Evolutionary conservation across 2,329 filamentous ascomycete genomes (phyloP).

Genomic region (Microcera coccophila): DNA sequence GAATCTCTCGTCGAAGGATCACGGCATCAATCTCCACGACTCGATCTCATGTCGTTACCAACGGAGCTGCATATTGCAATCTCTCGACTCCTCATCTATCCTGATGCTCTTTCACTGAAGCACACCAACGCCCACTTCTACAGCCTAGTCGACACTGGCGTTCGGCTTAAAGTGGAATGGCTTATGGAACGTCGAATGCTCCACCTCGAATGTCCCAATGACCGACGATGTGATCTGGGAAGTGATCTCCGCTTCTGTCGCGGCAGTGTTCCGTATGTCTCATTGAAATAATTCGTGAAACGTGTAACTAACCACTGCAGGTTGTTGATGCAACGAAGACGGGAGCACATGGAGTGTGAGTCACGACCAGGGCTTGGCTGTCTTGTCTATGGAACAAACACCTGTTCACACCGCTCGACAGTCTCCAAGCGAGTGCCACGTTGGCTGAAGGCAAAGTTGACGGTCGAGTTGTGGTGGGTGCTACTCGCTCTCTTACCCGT

Average conservation of each 20-base stretch:
- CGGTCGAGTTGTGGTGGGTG: slow-evolving; percentile 49
- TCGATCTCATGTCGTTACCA: slow-evolving; percentile 49
- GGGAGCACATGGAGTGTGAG: slow-evolving; percentile 60
- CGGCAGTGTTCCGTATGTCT: slow-evolving; percentile 54
- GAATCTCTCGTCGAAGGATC: background rate
- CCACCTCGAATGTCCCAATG: slow-evolving; percentile 63
- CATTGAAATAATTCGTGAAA: too few relatives aligned
- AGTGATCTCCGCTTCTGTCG: slow-evolving; percentile 59
- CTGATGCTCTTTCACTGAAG: slow-evolving; percentile 67
- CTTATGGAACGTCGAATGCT: slow-evolving; percentile 59
- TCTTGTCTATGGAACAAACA: slow-evolving; percentile 48
- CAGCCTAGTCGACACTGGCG: slow-evolving; percentile 59
- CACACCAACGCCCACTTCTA: slow-evolving; percentile 63
- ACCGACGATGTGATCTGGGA: slow-evolving; percentile 53
- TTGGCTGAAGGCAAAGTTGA: slow-evolving; percentile 44
- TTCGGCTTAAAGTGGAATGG: slow-evolving; percentile 65
- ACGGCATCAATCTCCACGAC: background rate
- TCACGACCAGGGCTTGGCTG: slow-evolving; percentile 54
- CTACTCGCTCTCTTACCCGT: slow-evolving; percentile 41
- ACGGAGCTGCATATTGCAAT: slow-evolving; percentile 66
- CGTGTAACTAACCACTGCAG: slow-evolving; percentile 29
- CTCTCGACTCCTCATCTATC: slow-evolving; percentile 58
- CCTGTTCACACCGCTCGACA: slow-evolving; percentile 43
- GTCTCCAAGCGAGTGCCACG: slow-evolving; percentile 44
- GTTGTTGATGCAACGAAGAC: slow-evolving; percentile 54